A percentile compares a stretch with the other conserved stretches of the same genome.
Evolutionary conservation across 140 eudicot species (phyloP).

Genomic region (Stevia rebaudiana): DNA sequence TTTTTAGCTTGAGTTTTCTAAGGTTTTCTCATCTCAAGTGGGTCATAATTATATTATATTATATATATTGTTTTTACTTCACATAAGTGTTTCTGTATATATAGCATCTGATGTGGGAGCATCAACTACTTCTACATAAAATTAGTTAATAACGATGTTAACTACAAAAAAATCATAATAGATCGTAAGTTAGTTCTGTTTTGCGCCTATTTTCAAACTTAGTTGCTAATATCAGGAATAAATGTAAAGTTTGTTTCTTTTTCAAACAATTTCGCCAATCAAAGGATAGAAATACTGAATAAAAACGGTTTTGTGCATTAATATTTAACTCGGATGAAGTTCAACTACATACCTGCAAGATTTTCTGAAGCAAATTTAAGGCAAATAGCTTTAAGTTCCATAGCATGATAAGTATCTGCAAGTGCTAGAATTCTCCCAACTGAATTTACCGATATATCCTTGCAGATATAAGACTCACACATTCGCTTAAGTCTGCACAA

Average conservation of each 20-base stretch:
- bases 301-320: background rate
- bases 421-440: constrained; percentile 58
- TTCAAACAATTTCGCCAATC: background rate
- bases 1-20: no score
- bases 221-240: background rate
- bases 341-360: constrained; percentile 46
- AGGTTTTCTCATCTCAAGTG: no score
- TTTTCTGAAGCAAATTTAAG: constrained; percentile 79
- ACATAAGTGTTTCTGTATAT: background rate
- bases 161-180: no score
- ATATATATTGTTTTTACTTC: background rate
- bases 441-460: constrained; percentile 63
- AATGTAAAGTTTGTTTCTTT: background rate
- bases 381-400: constrained; percentile 67
- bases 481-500: constrained; percentile 54
- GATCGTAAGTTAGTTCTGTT: background rate
- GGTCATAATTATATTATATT: no score
- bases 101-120: background rate
- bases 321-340: background rate
- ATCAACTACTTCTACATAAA: background rate
- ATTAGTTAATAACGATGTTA: no score
- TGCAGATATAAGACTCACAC: constrained; percentile 74
- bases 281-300: background rate
- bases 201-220: background rate
- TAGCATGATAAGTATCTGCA: constrained; percentile 55